Conservation (phyloP, 331 rosid species). For the Cydonia oblonga region DNA sequence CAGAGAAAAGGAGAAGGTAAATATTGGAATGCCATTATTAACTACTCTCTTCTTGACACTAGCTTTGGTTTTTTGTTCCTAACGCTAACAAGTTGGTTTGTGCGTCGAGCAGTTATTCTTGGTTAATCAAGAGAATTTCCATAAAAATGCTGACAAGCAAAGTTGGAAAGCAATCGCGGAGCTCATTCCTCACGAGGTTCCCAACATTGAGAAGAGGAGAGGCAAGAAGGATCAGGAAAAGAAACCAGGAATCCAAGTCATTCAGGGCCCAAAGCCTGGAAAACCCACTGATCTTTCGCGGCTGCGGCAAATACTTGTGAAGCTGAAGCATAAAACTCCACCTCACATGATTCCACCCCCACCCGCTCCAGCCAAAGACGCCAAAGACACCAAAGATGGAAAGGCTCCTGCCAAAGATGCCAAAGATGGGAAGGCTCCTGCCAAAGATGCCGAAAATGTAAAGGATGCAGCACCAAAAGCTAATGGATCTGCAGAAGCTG, state of each 20-base stretch:
- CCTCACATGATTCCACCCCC: conserved; percentile 96
- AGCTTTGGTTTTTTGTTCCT: background rate
- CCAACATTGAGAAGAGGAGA: conserved; percentile 86
- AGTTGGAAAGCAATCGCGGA: conserved; percentile 96
- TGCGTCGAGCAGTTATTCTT: conserved; percentile 41
- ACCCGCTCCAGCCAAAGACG: conserved; percentile 34
- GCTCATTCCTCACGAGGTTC: conserved; percentile 88
- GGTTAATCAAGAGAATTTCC: conserved; percentile 92
- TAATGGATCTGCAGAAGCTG: conserved; percentile 40
- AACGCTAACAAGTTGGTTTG: background rate
- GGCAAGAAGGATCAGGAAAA: conserved; percentile 96
- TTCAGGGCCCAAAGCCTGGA: conserved; percentile 99
- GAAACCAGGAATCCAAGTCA: conserved; percentile 71
- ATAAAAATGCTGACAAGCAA: conserved; percentile 91
- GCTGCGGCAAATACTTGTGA: conserved; percentile 79
- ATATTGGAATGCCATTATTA: background rate
- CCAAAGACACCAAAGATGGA: background rate
- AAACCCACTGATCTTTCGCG: conserved; percentile 93
- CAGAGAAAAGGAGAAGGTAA: conserved; percentile 96
- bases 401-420: conserved; percentile 75
- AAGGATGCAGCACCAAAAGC: conserved; percentile 36
- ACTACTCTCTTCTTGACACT: background rate
- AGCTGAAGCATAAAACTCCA: conserved; percentile 94
- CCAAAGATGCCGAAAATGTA: background rate
- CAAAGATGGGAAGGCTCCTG: conserved; percentile 55